Conservation (phyloP, 2,329 filamentous ascomycete species). For the Ceratocystis harringtonii region DNA sequence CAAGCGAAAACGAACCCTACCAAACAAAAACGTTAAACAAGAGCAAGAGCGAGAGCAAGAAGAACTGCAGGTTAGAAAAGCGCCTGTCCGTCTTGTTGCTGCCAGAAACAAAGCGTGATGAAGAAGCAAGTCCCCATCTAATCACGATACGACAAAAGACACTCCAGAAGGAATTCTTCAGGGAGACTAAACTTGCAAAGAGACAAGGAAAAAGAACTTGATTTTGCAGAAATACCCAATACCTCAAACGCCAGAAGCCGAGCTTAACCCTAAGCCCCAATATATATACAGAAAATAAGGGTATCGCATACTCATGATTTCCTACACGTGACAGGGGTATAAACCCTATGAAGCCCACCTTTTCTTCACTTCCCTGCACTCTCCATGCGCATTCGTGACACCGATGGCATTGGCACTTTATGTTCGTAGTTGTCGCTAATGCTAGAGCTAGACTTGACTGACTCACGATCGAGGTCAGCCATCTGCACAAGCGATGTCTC, state of each 20-base stretch:
- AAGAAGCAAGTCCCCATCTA: no score
- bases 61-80: no score
- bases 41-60: no score
- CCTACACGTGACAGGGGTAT: not conserved
- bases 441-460: not conserved
- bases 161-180: not conserved
- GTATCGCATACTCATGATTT: not conserved
- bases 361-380: not conserved
- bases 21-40: no score
- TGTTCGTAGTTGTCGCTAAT: slow-evolving; percentile 8
- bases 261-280: not conserved
- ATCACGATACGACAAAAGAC: no score
- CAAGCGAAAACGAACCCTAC: not conserved
- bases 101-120: no score
- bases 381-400: not conserved
- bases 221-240: not conserved
- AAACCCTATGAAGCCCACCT: not conserved
- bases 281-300: not conserved
- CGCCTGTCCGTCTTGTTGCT: no score
- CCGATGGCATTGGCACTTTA: slow-evolving; percentile 10
- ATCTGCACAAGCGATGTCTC: slow-evolving; percentile 13
- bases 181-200: not conserved
- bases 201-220: not conserved
- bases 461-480: slow-evolving; percentile 11
- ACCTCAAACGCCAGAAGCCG: not conserved